Evolutionary conservation across 2,329 filamentous ascomycete genomes (phyloP), one percentile per base, ranked within the genome.

Genomic region (Fusarium nematophilum): DNA sequence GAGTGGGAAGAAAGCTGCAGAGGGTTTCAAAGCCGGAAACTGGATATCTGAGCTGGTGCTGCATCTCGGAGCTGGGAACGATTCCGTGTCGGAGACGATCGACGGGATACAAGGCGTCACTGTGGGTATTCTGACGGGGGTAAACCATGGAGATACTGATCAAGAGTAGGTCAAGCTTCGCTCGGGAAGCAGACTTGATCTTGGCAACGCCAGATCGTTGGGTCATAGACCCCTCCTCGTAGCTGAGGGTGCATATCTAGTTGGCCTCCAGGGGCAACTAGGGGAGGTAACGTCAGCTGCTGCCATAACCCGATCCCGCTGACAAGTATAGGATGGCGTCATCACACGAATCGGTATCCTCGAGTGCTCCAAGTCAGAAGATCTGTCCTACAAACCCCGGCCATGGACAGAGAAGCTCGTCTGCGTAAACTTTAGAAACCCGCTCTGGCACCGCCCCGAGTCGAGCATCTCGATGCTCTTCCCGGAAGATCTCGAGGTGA

Each of bases 261-360:
- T 47, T 25, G 54, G 50, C 3, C 6, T 58, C 11, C 26, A 26
- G 5, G 55, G 39, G 9, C 39, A 54, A 5, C 6, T 50, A 13
- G 31, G 33, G 7, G 9, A 11, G 39, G 50, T 58, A 40, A 9
- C n/a, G 42, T 44, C 21, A 21, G 11, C 15, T 14, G 6, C 15
- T 21, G 10, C 5, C 5, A 15, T 14, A 6, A 27, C 3, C 9
- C 3, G 26, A 18, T 14, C 17, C 8, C 2, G 5, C 31, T 36
- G 5, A 46, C 9, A 2, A 17, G 4, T n/a, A 11, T 13, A 58
- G 55, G 50, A 58, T 17, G 44, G 55, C 5, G 33, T 36, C 7
- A 40, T 46, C 10, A 17, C 37, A 5, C 26, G 44, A 11, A 5
- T 58, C 7, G 43, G 43, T 5, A 21, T 46, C 6, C 14, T 46